These are phyloP conservation scores for Rhododendron henanense DNA, from an alignment of 148 eudicot species.

Conservation along the genomic window DNA sequence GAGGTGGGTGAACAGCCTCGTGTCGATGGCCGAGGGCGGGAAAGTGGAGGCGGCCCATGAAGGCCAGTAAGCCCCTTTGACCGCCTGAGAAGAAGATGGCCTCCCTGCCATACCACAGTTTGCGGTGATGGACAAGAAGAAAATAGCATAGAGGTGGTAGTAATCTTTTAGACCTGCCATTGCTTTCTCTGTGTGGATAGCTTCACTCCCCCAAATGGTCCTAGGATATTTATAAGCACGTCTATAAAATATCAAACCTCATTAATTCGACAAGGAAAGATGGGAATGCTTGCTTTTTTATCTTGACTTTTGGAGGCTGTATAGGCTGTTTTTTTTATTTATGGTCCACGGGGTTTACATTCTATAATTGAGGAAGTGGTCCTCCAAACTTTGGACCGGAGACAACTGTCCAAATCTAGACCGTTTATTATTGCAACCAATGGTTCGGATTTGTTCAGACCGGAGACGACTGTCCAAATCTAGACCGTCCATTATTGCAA, in stretches of 20 bases:
- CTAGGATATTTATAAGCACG: neutral
- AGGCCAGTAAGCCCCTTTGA: conserved; percentile 47
- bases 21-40: conserved; percentile 32
- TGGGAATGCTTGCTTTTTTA: neutral
- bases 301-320: neutral
- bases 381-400: neutral
- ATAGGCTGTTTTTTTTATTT: neutral
- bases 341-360: neutral
- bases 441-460: neutral
- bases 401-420: too few species aligned
- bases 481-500: too few species aligned
- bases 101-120: neutral
- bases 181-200: neutral
- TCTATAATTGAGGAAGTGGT: neutral
- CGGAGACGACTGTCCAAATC: too few species aligned
- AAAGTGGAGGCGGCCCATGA: conserved; percentile 17
- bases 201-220: neutral
- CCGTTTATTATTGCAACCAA: rapidly evolving
- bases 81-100: neutral
- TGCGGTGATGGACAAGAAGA: conserved; percentile 4
- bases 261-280: neutral
- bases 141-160: neutral
- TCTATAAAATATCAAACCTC: neutral
- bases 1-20: conserved; percentile 40
- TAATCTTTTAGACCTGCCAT: neutral